phyloP scores from a whole-genome alignment of 345 rosid species.

The Salix exigua region DNA sequence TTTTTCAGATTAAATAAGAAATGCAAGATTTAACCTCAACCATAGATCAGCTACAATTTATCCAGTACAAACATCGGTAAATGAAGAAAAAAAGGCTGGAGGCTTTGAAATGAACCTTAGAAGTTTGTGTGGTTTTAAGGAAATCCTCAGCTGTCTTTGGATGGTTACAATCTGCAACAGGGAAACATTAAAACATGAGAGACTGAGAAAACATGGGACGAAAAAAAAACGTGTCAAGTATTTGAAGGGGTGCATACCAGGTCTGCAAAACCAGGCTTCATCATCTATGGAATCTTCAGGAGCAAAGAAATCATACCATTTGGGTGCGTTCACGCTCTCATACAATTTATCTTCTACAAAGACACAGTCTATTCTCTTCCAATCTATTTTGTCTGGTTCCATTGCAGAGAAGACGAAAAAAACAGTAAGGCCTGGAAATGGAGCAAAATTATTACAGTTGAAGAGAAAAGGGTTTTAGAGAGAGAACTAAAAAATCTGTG shows the following conservation, averaged over 20 bases:
- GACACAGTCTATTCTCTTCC: constrained; percentile 73
- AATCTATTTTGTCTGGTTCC: constrained; percentile 93
- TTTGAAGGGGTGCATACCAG: constrained; percentile 38
- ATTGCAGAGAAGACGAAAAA: constrained; percentile 18
- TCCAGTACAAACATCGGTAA: neutral
- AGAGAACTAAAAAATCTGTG: constrained; percentile 14
- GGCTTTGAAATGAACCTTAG: constrained; percentile 34
- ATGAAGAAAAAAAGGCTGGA: neutral
- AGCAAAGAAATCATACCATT: constrained; percentile 76
- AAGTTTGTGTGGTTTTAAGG: constrained; percentile 43
- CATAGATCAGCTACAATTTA: neutral
- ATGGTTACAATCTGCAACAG: constrained; percentile 66
- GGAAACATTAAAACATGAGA: neutral
- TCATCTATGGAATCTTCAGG: constrained; percentile 37
- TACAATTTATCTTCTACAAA: constrained; percentile 65
- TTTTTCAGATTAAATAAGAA: neutral
- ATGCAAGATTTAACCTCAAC: neutral
- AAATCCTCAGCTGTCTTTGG: constrained; percentile 79
- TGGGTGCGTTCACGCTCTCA: constrained; percentile 82
- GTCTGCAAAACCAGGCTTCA: constrained; percentile 80
- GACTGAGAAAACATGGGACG: neutral
- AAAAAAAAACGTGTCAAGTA: neutral
- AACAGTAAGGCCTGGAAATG: neutral
- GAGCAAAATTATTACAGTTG: neutral
- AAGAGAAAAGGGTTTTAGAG: neutral